Conservation (phyloP, 176 grass and related monocot species). For the Dendrocalamus sinicus region DNA sequence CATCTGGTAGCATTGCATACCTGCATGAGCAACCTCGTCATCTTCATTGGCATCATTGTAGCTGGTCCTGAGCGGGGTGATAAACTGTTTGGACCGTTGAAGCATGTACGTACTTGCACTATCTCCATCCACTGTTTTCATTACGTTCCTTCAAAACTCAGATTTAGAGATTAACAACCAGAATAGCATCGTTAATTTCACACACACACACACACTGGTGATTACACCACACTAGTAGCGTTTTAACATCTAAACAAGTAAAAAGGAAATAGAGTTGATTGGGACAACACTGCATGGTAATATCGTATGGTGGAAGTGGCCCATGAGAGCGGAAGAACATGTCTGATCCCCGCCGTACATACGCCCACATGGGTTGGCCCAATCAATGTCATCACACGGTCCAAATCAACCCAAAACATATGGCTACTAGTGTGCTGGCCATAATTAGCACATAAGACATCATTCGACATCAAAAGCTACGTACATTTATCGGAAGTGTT, state of each 20-base stretch:
- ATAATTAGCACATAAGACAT: too few species aligned
- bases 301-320: background rate
- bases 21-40: too few species aligned
- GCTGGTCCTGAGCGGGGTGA: background rate
- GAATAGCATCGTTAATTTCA: background rate
- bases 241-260: too few species aligned
- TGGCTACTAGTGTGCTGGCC: too few species aligned
- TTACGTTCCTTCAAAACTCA: too few species aligned
- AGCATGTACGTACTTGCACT: background rate
- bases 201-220: background rate
- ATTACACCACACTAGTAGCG: background rate
- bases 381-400: background rate
- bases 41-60: too few species aligned
- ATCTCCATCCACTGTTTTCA: background rate
- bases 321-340: background rate
- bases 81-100: background rate
- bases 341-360: background rate
- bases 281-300: background rate
- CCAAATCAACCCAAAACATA: too few species aligned
- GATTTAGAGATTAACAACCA: too few species aligned
- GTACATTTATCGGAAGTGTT: too few species aligned
- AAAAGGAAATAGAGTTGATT: background rate
- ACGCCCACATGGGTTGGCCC: background rate
- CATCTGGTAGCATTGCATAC: background rate
- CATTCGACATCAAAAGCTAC: too few species aligned